Evolutionary conservation across 2,329 filamentous ascomycete genomes (phyloP).

Genomic region (Berkeleyomyces rouxiae): DNA sequence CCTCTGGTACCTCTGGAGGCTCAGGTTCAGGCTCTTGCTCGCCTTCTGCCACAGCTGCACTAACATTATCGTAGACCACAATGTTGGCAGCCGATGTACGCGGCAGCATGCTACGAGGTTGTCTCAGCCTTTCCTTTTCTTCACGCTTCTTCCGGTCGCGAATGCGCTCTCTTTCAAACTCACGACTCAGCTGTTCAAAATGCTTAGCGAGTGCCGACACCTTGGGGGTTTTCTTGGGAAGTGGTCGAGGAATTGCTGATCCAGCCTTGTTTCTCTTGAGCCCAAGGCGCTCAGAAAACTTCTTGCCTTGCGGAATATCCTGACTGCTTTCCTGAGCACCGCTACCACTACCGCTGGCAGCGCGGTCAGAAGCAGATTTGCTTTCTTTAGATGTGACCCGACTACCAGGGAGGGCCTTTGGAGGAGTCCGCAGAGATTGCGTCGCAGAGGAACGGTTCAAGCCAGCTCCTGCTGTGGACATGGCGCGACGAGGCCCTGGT

Average conservation of each 20-base stretch:
- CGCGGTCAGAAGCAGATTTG: neutral
- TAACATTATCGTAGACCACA: slow-evolving; percentile 85
- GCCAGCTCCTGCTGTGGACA: slow-evolving; percentile 1
- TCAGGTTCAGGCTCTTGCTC: slow-evolving; percentile 26
- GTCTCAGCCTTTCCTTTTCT: slow-evolving; percentile 46
- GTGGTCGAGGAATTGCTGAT: slow-evolving; percentile 82
- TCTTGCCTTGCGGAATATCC: slow-evolving; percentile 30
- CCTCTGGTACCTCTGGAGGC: neutral
- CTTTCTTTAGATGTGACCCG: neutral
- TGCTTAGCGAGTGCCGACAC: slow-evolving; percentile 89
- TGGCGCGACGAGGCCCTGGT: neutral
- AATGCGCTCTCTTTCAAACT: slow-evolving; percentile 88
- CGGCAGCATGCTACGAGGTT: slow-evolving; percentile 64
- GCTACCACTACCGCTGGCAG: neutral
- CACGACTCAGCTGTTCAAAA: slow-evolving; percentile 89
- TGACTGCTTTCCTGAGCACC: neutral
- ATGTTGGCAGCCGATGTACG: slow-evolving; percentile 85
- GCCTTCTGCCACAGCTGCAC: slow-evolving; percentile 77
- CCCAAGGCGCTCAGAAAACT: slow-evolving; percentile 56
- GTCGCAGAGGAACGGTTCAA: neutral
- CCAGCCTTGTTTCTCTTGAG: slow-evolving; percentile 44
- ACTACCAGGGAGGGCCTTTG: slow-evolving; percentile 1
- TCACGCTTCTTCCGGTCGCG: slow-evolving; percentile 70
- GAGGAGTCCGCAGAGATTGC: slow-evolving; percentile 2
- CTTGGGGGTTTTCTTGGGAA: slow-evolving; percentile 57